Base-by-base conservation (phyloP, 208 protist genomes). In the Trypanosoma scelopori region DNA sequence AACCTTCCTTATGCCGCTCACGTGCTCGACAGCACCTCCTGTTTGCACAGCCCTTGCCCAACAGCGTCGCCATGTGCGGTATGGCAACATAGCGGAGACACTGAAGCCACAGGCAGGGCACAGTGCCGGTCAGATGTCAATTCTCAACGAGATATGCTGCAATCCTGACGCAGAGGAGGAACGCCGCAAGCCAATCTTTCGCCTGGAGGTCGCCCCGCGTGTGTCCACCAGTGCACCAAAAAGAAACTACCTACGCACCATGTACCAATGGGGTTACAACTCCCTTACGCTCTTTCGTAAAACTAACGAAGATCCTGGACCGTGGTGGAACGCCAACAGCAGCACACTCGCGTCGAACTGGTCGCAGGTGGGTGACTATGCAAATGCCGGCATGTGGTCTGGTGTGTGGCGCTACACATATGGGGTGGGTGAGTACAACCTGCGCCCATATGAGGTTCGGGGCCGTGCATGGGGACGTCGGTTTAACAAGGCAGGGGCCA, bases 341-440 rank as follows among this genome's bases (percentile, higher is more conserved):
- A 92, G 84, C 78, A 93, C 85, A 37, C 77, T 93, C 20, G 83
- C 80, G 0, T 91, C 86, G 1, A 92, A 92, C 74, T 95, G 86
- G 84, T 78, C 83, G 42, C 86, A 93, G 80, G 80, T 95, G n/a
- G 89, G 89, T 22, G 86, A 95, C 69, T 89, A 91, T 70, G 89
- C 85, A 45, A 91, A 89, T 63, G 89, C 87, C 5, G 87, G 86
- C 25, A 92, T 95, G 87, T 95, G 89, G 89, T 93, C 85, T 3
- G 85, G 85, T 46, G 87, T 95, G 30, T 92, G 87, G 85, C 86
- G 89, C 52, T 93, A 89, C 72, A 95, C 89, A 32, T 93, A 95
- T 69, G 89, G 89, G 46, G 78, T 87, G 23, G 89, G 89, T 16
- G 82, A 92, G 77, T 92, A 93, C 76, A 95, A 95, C 65, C 49